A percentile compares a stretch with the other conserved stretches of the same genome.
Conservation (phyloP, 192 early-diverging fungal genomes). For the Pilobolus umbonatus region DNA sequence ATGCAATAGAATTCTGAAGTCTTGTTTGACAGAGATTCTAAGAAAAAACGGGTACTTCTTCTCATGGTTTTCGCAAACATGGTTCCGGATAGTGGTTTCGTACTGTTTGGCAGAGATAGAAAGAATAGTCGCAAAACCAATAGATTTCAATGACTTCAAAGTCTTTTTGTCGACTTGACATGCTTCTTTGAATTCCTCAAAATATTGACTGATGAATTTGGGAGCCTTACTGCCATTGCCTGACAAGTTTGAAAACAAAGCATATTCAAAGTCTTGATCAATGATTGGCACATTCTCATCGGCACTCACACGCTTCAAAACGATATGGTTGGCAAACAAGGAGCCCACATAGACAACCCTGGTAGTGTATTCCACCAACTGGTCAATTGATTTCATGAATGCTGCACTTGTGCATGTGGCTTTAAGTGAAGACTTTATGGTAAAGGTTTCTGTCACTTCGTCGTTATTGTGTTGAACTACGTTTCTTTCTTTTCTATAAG, state of each 20-base stretch:
- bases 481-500: not conserved
- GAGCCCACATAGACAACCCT: no score
- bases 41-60: not conserved
- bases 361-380: not conserved
- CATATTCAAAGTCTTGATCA: not conserved
- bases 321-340: not conserved
- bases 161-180: not conserved
- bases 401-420: not conserved
- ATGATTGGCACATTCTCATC: not conserved
- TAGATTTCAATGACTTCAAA: not conserved
- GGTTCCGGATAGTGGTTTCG: not conserved
- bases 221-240: not conserved
- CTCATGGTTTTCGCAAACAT: not conserved
- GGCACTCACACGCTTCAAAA: not conserved
- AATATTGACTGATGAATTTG: not conserved
- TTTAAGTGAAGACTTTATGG: not conserved
- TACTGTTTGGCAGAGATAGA: not conserved
- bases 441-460: not conserved
- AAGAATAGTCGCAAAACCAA: not conserved
- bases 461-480: not conserved
- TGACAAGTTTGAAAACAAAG: not conserved
- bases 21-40: not conserved
- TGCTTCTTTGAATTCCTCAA: not conserved
- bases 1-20: not conserved
- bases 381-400: not conserved